Evolutionary conservation across 1,284 basidiomycete genomes (phyloP).

Genomic region (Trichosporon faecale): DNA sequence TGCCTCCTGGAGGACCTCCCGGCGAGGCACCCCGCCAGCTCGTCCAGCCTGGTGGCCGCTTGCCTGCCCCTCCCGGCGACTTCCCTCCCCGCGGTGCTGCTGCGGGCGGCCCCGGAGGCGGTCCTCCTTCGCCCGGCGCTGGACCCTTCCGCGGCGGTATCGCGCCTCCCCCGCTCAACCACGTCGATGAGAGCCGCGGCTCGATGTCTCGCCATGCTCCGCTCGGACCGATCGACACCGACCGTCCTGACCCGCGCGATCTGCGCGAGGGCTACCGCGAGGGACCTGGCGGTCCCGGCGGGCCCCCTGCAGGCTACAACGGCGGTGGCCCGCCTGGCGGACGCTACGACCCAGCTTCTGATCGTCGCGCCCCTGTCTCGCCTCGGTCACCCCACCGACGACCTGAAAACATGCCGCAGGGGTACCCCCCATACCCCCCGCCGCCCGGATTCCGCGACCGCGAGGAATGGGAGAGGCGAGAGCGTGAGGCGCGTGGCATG

Average conservation of each 20-base stretch:
- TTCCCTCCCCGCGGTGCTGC: conserved; percentile 8
- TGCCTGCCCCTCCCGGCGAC: conserved; percentile 38
- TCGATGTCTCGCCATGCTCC: conserved; percentile 59
- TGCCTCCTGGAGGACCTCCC: conserved; percentile 7
- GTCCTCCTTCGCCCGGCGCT: conserved; percentile 27
- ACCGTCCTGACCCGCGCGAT: conserved; percentile 55
- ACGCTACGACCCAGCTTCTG: conserved; percentile 38
- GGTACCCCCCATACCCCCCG: conserved; percentile 27
- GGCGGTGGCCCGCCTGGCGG: conserved; percentile 13
- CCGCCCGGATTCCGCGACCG: conserved; percentile 33
- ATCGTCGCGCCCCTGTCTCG: conserved; percentile 29
- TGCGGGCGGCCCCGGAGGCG: neutral
- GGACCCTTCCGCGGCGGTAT: conserved; percentile 47
- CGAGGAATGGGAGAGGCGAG: conserved; percentile 46
- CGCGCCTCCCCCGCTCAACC: conserved; percentile 45
- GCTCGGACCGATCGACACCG: conserved; percentile 78
- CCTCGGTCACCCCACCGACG: conserved; percentile 41
- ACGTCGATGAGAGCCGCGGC: conserved; percentile 47
- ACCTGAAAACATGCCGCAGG: conserved; percentile 19
- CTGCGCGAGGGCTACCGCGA: conserved; percentile 26
- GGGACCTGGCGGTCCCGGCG: conserved; percentile 9
- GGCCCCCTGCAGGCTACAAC: conserved; percentile 14
- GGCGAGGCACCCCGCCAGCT: conserved; percentile 10
- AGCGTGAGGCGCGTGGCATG: conserved; percentile 40
- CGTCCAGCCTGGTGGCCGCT: conserved; percentile 28